Base-by-base conservation (phyloP, 176 grass and related monocot genomes). In the Oryza brachyantha region DNA sequence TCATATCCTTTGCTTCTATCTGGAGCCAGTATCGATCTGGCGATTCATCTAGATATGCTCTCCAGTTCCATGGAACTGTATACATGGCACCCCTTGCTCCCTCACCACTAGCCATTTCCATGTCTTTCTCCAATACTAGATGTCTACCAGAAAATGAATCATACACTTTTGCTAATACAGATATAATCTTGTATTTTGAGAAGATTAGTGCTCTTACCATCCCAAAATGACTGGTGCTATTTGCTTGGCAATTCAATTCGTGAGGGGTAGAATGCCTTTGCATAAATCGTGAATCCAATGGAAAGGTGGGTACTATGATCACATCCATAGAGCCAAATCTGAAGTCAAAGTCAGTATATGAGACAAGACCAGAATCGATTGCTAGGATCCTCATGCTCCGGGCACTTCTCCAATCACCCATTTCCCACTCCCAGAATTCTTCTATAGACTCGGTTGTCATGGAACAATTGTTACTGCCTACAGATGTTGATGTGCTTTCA, bases 381-480 rank as follows among this genome's bases (percentile, higher is more conserved):
- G 86, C 64, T 25, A 84, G 28, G 55, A 89, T 70, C 77, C 77
- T 76, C 77, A 89, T 89, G 61, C 31, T 64, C 68, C 71, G 68
- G 29, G 81, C 83, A 67, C 72, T 76, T 84, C 86, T 89, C 81
- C 77, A 84, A 64, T 89, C 81, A 42, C 86, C 86, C 81, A 89
- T 89, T 77, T 89, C 86, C 81, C 86, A 89, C 58, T 89, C 81
- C 86, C 86, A 89, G 65, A 89, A 89, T 80, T 89, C 86, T 22
- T 25, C 32, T 29, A 21, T 31, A 41, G 64, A 36, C 36, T 76
- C 50, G 55, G 60, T 35, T 45, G 74, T 58, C 0, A 3, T 52
- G 21, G 81, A 84, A 38, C 86, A 89, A 68, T 75, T 84, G 14
- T 43, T 52, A 45, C n/a, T 71, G 69, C 68, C 46, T 26, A 42